Conservation (phyloP, 176 grass and related monocot species). For the Oryza brachyantha region DNA sequence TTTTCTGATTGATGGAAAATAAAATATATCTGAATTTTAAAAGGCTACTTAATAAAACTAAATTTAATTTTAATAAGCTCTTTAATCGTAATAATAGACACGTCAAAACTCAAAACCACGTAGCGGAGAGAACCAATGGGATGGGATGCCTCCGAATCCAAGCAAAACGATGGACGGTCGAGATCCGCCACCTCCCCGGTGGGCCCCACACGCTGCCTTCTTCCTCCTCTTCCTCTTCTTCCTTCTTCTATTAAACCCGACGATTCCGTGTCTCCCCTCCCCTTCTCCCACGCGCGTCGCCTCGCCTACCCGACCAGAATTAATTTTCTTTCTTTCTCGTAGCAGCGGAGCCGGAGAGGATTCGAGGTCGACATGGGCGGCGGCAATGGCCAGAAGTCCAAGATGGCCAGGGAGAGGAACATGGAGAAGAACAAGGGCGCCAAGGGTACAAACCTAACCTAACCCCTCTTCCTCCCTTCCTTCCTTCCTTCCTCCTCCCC, state of each 20-base stretch:
- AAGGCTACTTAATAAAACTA: too few species aligned
- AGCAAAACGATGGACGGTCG: background rate
- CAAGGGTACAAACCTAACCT: too few species aligned
- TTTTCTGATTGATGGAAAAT: too few species aligned
- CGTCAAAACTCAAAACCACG: too few species aligned
- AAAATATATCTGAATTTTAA: too few species aligned
- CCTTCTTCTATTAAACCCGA: slow-evolving; percentile 9
- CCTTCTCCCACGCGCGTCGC: background rate
- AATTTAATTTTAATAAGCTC: too few species aligned
- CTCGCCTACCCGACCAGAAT: too few species aligned
- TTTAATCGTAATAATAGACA: too few species aligned
- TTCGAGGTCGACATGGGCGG: slow-evolving; percentile 60
- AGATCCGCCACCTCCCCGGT: background rate
- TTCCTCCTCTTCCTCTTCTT: too few species aligned
- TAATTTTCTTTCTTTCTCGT: background rate
- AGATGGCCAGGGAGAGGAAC: slow-evolving; percentile 90
- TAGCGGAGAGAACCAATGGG: too few species aligned
- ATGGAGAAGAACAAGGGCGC: slow-evolving; percentile 64
- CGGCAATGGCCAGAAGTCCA: slow-evolving; percentile 91
- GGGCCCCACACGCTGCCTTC: background rate
- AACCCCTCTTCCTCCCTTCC: too few species aligned
- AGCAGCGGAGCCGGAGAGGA: background rate
- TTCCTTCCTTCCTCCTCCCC: background rate
- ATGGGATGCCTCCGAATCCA: too few species aligned
- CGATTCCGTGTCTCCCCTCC: background rate